Percentiles rank a stretch among this genome's conserved stretches.
Conservation (phyloP, 75 land plant genomes). For the Picea sitchensis region DNA sequence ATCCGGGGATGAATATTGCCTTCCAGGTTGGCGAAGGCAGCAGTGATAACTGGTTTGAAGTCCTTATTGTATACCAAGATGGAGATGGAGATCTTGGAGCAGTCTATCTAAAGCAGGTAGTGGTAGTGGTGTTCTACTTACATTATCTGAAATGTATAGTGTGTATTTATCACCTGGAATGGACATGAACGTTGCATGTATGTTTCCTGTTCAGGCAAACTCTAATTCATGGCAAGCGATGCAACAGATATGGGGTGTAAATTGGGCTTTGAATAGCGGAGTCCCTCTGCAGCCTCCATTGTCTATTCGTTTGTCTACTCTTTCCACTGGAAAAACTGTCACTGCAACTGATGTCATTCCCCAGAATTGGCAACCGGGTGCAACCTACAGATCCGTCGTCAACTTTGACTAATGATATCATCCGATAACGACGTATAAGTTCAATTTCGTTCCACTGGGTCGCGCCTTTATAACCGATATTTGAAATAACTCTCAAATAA, state of each 20-base stretch:
- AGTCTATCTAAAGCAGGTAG: background rate
- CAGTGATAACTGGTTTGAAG: no score
- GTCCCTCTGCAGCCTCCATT: slow-evolving; percentile 30
- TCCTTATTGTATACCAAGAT: no score
- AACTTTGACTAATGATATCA: slow-evolving; percentile 18
- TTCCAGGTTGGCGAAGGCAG: no score
- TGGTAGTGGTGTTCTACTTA: no score
- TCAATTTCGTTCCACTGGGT: no score
- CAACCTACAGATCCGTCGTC: slow-evolving; percentile 32
- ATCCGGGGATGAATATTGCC: slow-evolving; percentile 59
- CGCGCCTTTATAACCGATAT: no score
- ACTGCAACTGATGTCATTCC: slow-evolving; percentile 52
- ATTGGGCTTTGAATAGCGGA: slow-evolving; percentile 35
- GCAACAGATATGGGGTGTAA: slow-evolving; percentile 47
- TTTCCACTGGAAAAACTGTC: slow-evolving; percentile 20
- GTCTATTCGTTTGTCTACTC: slow-evolving; percentile 34
- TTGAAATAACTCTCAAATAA: no score
- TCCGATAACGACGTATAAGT: no score
- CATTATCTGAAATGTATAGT: no score
- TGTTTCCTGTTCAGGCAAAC: background rate
- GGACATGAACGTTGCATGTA: no score
- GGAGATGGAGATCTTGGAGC: no score
- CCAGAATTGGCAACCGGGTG: slow-evolving; percentile 37
- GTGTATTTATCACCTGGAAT: no score
- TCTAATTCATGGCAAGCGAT: slow-evolving; percentile 33